Percentiles rank a stretch among this genome's conserved stretches.
Evolutionary conservation across 2,329 filamentous ascomycete species (phyloP).

Genomic region (Dothiorella sarmentorum): DNA sequence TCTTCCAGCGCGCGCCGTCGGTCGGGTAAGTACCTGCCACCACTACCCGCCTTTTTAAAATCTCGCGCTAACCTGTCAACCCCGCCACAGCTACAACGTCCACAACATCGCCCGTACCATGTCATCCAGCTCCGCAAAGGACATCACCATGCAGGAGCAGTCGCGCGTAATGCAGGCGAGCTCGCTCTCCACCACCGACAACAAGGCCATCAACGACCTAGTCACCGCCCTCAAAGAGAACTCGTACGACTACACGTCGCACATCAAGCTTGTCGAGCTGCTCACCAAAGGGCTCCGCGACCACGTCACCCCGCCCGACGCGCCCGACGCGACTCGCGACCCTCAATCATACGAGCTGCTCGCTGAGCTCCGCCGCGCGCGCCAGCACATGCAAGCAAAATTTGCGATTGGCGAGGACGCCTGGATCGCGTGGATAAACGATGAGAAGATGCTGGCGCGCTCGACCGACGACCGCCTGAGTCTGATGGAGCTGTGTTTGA

Average conservation of each 20-base stretch:
- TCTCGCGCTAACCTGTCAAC: background rate
- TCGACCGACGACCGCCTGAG: constrained; percentile 65
- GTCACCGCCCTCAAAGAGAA: constrained; percentile 44
- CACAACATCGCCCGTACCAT: constrained; percentile 37
- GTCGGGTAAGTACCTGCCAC: constrained; percentile 31
- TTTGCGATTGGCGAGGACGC: constrained; percentile 72
- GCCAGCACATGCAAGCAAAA: constrained; percentile 58
- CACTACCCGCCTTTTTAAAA: background rate
- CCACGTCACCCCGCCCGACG: constrained; percentile 33
- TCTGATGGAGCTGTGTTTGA: constrained; percentile 69
- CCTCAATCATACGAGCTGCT: constrained; percentile 45
- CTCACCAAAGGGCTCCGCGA: constrained; percentile 48
- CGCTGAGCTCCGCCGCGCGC: constrained; percentile 46
- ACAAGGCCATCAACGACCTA: constrained; percentile 43
- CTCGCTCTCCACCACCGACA: constrained; percentile 43
- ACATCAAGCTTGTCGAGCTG: constrained; percentile 46
- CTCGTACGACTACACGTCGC: constrained; percentile 48
- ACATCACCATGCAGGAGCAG: constrained; percentile 48
- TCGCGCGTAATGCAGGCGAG: constrained; percentile 42
- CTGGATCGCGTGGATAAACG: constrained; percentile 75
- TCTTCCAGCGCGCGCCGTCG: constrained; percentile 32
- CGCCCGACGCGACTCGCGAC: constrained; percentile 25
- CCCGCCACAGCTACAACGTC: constrained; percentile 21
- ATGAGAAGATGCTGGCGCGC: constrained; percentile 60
- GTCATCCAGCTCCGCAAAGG: constrained; percentile 43